Evolutionary conservation across 805 yeast species (phyloP).

Genomic region (Saccharomycopsis guyanensis): DNA sequence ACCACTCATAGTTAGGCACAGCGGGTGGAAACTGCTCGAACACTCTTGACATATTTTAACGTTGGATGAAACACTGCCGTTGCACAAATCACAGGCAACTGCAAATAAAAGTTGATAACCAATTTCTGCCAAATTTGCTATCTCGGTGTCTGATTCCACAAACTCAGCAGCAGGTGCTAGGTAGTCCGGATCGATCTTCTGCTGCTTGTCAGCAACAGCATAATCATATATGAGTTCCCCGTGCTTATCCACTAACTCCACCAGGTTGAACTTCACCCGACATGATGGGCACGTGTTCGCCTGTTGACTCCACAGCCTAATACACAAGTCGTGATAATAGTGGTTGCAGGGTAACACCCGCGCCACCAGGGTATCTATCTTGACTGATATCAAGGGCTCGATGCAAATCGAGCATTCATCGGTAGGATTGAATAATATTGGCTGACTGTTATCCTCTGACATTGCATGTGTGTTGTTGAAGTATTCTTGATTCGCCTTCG

Average conservation of each 20-base stretch:
- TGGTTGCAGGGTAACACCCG: constrained; percentile 44
- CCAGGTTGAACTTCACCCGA: constrained; percentile 36
- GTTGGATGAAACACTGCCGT: constrained; percentile 14
- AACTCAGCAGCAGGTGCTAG: constrained; percentile 9
- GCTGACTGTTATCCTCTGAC: constrained; percentile 1
- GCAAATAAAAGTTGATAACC: constrained; percentile 13
- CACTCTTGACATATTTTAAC: constrained; percentile 19
- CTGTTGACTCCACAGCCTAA: constrained; percentile 47
- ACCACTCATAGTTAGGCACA: too few species aligned
- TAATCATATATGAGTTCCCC: constrained; percentile 20
- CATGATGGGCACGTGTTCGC: constrained; percentile 60
- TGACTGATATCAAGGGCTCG: constrained; percentile 29
- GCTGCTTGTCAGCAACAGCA: constrained; percentile 18
- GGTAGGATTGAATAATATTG: too few species aligned
- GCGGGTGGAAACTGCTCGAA: constrained; percentile 31
- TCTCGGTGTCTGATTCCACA: constrained; percentile 3
- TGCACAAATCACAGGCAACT: constrained; percentile 8
- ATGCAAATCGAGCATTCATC: constrained; percentile 57
- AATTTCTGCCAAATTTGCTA: not conserved
- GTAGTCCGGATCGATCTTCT: constrained; percentile 14
- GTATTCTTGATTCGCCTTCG: too few species aligned
- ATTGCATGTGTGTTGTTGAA: not conserved
- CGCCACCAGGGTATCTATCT: constrained; percentile 21
- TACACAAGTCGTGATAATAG: constrained; percentile 49
- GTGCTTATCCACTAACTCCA: constrained; percentile 28